Percentiles rank a stretch among this genome's conserved stretches.
phyloP scores from a whole-genome alignment of 768 basidiomycete species.

The Sistotremastrum suecicum region DNA sequence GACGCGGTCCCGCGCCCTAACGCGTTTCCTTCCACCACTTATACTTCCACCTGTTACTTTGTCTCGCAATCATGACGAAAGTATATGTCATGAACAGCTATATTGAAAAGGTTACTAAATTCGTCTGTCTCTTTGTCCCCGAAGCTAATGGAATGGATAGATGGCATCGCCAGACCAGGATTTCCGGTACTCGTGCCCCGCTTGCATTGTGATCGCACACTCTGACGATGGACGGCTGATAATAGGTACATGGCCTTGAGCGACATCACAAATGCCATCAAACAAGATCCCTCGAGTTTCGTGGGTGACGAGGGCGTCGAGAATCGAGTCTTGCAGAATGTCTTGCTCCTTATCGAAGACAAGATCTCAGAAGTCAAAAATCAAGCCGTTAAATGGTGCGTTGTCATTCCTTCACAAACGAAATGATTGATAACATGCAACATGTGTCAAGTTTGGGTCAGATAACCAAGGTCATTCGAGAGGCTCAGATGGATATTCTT shows the following conservation, averaged over 20 bases:
- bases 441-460: slow-evolving; percentile 54
- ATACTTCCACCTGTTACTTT: no score
- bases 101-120: no score
- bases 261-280: slow-evolving; percentile 84
- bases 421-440: background rate
- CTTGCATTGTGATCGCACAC: slow-evolving; percentile 7
- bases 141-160: slow-evolving; percentile 21
- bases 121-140: no score
- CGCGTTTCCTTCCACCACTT: no score
- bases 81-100: no score
- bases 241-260: slow-evolving; percentile 94
- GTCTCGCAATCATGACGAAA: no score
- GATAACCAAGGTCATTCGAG: slow-evolving; percentile 79
- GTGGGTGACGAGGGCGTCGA: slow-evolving; percentile 78
- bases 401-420: slow-evolving; percentile 3
- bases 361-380: slow-evolving; percentile 98
- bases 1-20: no score
- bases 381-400: slow-evolving; percentile 87
- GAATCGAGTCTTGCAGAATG: slow-evolving; percentile 69
- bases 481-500: slow-evolving; percentile 69
- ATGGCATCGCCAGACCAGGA: slow-evolving; percentile 89
- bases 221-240: slow-evolving; percentile 2
- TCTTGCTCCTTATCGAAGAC: slow-evolving; percentile 80
- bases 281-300: slow-evolving; percentile 60
- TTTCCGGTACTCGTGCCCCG: slow-evolving; percentile 41